Evolutionary conservation across 2,329 filamentous ascomycete species (phyloP).

Genomic region (Ophiocordyceps polyrhachis-furcata): DNA sequence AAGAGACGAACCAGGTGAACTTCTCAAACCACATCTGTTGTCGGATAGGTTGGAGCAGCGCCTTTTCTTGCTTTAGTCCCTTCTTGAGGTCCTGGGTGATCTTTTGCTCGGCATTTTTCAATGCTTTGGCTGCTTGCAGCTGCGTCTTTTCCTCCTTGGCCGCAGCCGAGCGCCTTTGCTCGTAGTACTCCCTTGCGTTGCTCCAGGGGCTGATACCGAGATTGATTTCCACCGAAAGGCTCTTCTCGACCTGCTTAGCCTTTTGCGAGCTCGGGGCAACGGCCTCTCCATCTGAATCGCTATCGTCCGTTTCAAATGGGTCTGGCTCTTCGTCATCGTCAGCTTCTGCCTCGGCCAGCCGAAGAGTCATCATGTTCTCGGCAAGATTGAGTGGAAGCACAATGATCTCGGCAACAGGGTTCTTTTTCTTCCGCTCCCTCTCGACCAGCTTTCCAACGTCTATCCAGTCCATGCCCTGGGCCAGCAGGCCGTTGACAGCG

Average conservation of each 20-base stretch:
- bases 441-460: conserved; percentile 80
- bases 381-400: conserved; percentile 72
- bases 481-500: conserved; percentile 79
- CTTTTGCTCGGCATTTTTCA: conserved; percentile 83
- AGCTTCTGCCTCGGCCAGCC: conserved; percentile 52
- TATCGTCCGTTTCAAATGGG: conserved; percentile 48
- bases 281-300: conserved; percentile 22
- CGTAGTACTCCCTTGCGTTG: conserved; percentile 84
- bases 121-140: conserved; percentile 59
- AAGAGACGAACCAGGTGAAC: conserved; percentile 87
- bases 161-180: conserved; percentile 67
- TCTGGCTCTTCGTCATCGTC: conserved; percentile 42
- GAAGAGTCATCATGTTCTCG: conserved; percentile 73
- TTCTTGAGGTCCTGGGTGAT: conserved; percentile 74
- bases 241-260: conserved; percentile 27
- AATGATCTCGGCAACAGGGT: conserved; percentile 75
- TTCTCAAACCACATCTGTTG: conserved; percentile 94
- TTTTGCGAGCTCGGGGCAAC: conserved; percentile 15
- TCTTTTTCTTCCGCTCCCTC: conserved; percentile 61
- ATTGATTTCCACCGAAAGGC: conserved; percentile 65
- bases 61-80: conserved; percentile 79
- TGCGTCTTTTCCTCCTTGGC: conserved; percentile 77
- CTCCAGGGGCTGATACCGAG: conserved; percentile 67
- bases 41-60: conserved; percentile 63
- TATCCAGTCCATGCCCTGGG: conserved; percentile 94